A percentile compares a stretch with the other conserved stretches of the same genome.
Conservation (phyloP, 495 filamentous ascomycete genomes). For the Aspergillus sclerotioniger region DNA sequence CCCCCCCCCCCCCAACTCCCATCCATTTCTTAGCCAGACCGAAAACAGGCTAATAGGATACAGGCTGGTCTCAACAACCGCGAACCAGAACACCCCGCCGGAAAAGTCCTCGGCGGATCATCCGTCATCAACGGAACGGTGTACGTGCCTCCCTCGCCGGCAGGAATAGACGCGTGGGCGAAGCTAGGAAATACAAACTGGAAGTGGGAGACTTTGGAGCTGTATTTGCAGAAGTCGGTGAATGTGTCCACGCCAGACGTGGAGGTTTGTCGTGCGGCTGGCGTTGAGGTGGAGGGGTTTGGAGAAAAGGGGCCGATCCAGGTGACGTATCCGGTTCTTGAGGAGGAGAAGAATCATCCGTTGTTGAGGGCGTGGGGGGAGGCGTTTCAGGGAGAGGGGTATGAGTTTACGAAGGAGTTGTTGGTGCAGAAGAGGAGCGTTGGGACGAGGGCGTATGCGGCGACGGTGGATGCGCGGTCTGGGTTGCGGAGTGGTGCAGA, state of each 20-base stretch:
- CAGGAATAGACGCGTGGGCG: constrained; percentile 52
- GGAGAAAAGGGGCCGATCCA: constrained; percentile 22
- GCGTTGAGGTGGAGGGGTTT: not conserved
- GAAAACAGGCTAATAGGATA: no score
- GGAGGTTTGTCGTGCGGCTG: not conserved
- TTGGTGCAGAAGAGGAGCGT: constrained; percentile 12
- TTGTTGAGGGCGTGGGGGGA: constrained; percentile 29
- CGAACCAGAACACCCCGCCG: constrained; percentile 22
- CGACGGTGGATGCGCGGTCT: constrained; percentile 21
- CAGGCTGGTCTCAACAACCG: constrained; percentile 24
- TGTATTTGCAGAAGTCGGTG: constrained; percentile 35
- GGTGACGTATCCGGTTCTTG: constrained; percentile 20
- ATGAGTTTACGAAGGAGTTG: constrained; percentile 13
- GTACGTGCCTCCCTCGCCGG: constrained; percentile 33
- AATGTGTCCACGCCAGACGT: not conserved
- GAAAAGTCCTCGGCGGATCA: constrained; percentile 34
- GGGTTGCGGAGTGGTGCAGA: constrained; percentile 33
- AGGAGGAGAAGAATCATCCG: constrained; percentile 4
- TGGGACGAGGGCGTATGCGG: constrained; percentile 18
- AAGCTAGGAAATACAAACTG: constrained; percentile 53
- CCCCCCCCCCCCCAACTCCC: no score
- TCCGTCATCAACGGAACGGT: constrained; percentile 31
- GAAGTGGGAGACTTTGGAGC: constrained; percentile 47
- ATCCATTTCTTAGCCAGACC: no score
- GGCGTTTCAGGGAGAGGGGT: constrained; percentile 20